Base-by-base conservation (phyloP, 768 basidiomycete genomes). In the Suillus fuscotomentosus region DNA sequence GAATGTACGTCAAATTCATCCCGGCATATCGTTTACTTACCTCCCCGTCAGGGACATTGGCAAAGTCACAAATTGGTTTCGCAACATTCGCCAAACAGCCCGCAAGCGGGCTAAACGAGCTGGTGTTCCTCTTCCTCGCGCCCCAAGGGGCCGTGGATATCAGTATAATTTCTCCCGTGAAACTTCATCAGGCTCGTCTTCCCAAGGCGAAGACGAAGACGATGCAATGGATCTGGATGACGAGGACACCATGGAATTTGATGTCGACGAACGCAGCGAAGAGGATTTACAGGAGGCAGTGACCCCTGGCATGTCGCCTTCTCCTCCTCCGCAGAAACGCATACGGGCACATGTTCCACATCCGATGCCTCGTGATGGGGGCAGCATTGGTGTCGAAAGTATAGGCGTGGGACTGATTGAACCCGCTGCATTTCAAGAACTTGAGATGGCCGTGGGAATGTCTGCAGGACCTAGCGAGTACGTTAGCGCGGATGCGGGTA, bases 31-130 rank as follows among this genome's bases (percentile, higher is more conserved):
- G 24, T 27, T 17, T 45, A 34, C 36, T 61, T 41, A 69, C 64
- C 64, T 71, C 61, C 63, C 66, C 60, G 61, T 15, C 64, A 88
- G 86, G 91, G 91, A 94, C 76, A 75, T 93, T 63, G 88, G 87
- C 67, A 92, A 91, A 76, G 91, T 94, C 60, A 92, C 91, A 20
- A 94, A 94, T 73, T 94, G 91, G 91, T 93, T 93, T 81, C 83
- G 91, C 42, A 94, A 94, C 72, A 81, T 93, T 63, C 85, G 91
- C 43, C 91, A 94, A 77, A 90, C 89, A 20, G 83, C 91, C n/a
- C 79, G 91, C 50, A 92, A 88, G 75, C 86, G 91, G 27, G 83
- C 84, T 63, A 86, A 82, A 76, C 84, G 78, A 67, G 73, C 76
- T 79, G 82, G 69, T 77, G 79, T 24, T 55, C 56, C 41, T 31